phyloP scores from a whole-genome alignment of 2,329 filamentous ascomycete species.

The Aspergillus ibericus region DNA sequence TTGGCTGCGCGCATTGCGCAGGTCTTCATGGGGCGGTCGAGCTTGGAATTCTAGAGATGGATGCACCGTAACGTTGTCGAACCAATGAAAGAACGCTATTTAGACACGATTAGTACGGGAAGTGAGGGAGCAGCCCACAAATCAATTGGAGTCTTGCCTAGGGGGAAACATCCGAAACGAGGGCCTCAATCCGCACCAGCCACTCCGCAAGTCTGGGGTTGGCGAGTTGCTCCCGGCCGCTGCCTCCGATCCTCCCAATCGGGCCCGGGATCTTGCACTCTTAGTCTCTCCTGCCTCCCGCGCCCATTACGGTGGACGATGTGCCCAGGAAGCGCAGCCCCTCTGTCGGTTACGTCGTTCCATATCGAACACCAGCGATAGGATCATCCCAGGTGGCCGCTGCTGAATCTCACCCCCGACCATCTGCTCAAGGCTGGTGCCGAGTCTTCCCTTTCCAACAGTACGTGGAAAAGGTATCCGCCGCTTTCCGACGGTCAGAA shows the following conservation, averaged over 20 bases:
- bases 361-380: slow-evolving; percentile 7
- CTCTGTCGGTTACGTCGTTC: slow-evolving; percentile 29
- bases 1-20: slow-evolving; percentile 16
- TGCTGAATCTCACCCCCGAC: neutral
- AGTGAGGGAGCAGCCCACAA: neutral
- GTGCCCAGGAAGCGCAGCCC: slow-evolving; percentile 24
- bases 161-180: neutral
- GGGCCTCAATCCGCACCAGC: neutral
- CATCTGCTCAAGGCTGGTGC: neutral
- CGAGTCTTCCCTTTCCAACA: neutral
- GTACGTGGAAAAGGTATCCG: neutral
- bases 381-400: slow-evolving; percentile 5
- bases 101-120: neutral
- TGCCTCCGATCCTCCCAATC: slow-evolving; percentile 7
- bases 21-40: slow-evolving; percentile 8
- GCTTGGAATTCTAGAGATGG: slow-evolving; percentile 1
- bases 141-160: neutral
- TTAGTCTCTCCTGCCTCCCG: slow-evolving; percentile 10
- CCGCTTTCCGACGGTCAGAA: neutral
- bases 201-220: slow-evolving; percentile 22
- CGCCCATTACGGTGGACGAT: slow-evolving; percentile 21
- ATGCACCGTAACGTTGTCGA: neutral
- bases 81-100: neutral
- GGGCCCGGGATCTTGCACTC: slow-evolving; percentile 6
- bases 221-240: neutral